Evolutionary conservation across 257 asterid species (phyloP), one percentile per base, ranked within the genome.

Genomic region (Fraxinus cuspidata): DNA sequence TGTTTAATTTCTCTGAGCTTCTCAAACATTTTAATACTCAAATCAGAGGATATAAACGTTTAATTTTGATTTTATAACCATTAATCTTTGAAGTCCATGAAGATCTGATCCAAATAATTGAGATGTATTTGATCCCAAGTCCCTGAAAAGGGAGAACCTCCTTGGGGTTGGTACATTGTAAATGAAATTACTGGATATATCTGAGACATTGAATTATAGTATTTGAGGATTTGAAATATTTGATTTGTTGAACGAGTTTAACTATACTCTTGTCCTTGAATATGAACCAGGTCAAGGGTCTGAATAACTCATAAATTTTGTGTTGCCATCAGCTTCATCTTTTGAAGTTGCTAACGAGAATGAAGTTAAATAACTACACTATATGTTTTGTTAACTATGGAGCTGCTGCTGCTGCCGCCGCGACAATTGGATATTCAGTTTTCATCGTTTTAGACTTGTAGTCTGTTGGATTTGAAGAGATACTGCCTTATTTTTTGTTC

Each of bases 1-100:
- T 87, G 91, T 75, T 76, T 37, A 56, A 44, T 60, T 58, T 27
- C 6, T 42, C 88, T 84, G 90, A 87, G 85, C 81, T 81, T 76
- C 7, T 44, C 35, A n/a, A 21, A 58, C 29, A 2, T 7, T 58
- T 2, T 3, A 16, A 0, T 18, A 16, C 1, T 23, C 11, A 23
- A 8, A 25, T 38, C 16, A 19, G 8, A 29, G 21, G 25, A 27
- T 72, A 31, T 5, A n/a, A 9, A 3, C 12, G 1, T n/a, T 21
- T 7, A 56, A 27, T 2, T 69, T 27, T n/a, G 44, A 18, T 44
- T 25, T 25, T 27, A 34, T 27, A 9, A 25, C 7, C 2, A 3
- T 25, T 9, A 25, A 23, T 11, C 0, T 25, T 27, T 25, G 18
- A 11, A 2, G 69, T 63, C 35, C 19, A 3, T 63, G 69, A 63